Base-by-base conservation (phyloP, 345 rosid genomes). In the Camelina hispida region DNA sequence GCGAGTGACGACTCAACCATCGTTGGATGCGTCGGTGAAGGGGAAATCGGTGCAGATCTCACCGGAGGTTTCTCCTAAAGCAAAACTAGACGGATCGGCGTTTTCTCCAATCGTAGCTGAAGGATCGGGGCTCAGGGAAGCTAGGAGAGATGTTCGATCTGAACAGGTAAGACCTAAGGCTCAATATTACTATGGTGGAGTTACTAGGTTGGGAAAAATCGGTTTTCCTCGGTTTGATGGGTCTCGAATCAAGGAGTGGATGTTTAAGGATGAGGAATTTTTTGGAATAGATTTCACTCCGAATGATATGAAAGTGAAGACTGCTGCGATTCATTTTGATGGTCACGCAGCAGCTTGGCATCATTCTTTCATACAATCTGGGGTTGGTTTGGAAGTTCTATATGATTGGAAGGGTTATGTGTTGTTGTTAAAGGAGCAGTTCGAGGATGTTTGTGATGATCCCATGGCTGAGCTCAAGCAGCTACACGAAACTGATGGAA, bases 321-420 rank as follows among this genome's bases (percentile, higher is more conserved):
- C 2, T 0, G 18, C 9, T 0, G 18, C 18, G 0, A n/a, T 46
- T 1, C 52, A 34, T 7, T 47, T n/a, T 16, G 22, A 47, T 1
- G 1, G 10, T 0, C 10, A 16, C 0, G 52, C 20, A 0, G 11
- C 10, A 0, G 5, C 17, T 0, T 47, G 20, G 52, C 22, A 47
- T 7, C 20, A 7, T 0, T 47, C 52, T 0, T 6, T 47, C 0
- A 0, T 47, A 0, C 4, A 16, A 3, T 2, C 10, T 0, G 20
- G 18, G 4, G 9, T 6, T 0, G 11, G 22, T 0, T 7, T n/a
- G 3, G 9, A 7, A 0, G 2, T 47, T 10, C 8, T 16, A 0
- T 16, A 3, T 17, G 23, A 48, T 8, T 48, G 54, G 54, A 0
- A 0, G 0, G 4, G 4, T 0, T 48, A 48, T 17, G 1, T 2